Evolutionary conservation across 371 early-diverging fungal species (phyloP).

Genomic region (Conidiobolus incongruus): DNA sequence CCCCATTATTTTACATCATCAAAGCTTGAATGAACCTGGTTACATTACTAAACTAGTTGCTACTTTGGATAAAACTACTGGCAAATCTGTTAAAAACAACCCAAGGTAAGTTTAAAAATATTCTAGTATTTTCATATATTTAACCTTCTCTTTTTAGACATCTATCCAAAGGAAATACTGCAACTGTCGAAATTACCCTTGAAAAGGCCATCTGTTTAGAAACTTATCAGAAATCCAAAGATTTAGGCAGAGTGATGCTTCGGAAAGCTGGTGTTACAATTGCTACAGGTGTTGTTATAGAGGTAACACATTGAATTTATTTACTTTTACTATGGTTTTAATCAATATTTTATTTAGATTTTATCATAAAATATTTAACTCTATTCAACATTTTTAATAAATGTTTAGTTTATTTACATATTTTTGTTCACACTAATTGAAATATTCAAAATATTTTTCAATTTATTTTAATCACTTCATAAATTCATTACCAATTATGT

Average conservation of each 20-base stretch:
- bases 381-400: too few relatives aligned
- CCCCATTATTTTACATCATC: slow-evolving; percentile 61
- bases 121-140: neutral
- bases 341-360: too few relatives aligned
- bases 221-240: slow-evolving; percentile 56
- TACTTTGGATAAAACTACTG: slow-evolving; percentile 57
- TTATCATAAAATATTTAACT: too few relatives aligned
- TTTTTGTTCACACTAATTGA: too few relatives aligned
- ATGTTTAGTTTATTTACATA: too few relatives aligned
- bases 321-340: too few relatives aligned
- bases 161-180: slow-evolving; percentile 51
- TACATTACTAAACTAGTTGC: slow-evolving; percentile 41
- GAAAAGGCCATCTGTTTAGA: slow-evolving; percentile 65
- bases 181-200: slow-evolving; percentile 52
- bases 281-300: slow-evolving; percentile 73
- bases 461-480: too few relatives aligned
- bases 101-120: slow-evolving; percentile 28
- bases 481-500: too few relatives aligned
- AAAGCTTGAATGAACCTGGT: slow-evolving; percentile 56
- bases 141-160: slow-evolving; percentile 15
- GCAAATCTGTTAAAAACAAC: slow-evolving; percentile 55
- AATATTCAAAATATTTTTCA: too few relatives aligned
- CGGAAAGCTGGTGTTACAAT: slow-evolving; percentile 67
- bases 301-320: too few relatives aligned
- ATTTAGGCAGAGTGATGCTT: slow-evolving; percentile 73